A percentile compares a stretch with the other conserved stretches of the same genome.
phyloP scores from a whole-genome alignment of 1,284 basidiomycete genomes.

The Leccinum subspadiceum region DNA sequence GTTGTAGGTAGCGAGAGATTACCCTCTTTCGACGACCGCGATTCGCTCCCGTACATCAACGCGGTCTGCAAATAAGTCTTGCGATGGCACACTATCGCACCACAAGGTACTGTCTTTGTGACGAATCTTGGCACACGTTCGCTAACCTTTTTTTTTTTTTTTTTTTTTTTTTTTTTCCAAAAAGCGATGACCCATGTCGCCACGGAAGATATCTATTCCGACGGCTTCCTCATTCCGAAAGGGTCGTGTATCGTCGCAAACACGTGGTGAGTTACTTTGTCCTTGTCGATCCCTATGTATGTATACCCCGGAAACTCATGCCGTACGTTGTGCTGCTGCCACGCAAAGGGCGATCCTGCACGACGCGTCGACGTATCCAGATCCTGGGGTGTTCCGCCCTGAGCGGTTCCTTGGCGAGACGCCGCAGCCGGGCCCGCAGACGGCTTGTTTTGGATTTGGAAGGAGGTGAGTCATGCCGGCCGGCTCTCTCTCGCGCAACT shows the following conservation, averaged over 20 bases:
- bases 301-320: not conserved
- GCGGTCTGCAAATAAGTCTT: constrained; percentile 27
- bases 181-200: constrained; percentile 37
- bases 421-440: constrained; percentile 19
- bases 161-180: no score
- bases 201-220: constrained; percentile 35
- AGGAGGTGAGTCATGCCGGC: constrained; percentile 11
- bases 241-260: constrained; percentile 31
- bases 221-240: constrained; percentile 41
- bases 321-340: not conserved
- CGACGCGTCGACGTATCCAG: constrained; percentile 19
- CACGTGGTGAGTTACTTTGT: constrained; percentile 13
- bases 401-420: constrained; percentile 26
- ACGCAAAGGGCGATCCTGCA: constrained; percentile 18
- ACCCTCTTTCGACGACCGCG: constrained; percentile 19
- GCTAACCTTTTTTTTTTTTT: constrained; percentile 10
- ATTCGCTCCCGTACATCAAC: constrained; percentile 25
- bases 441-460: constrained; percentile 20
- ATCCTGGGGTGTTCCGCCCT: constrained; percentile 22
- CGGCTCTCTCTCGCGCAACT: not conserved
- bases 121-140: constrained; percentile 7
- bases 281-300: not conserved
- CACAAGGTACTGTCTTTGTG: constrained; percentile 11
- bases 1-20: constrained; percentile 21
- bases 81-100: constrained; percentile 21